phyloP scores from a whole-genome alignment of 164 flowering plant species.

The Nymphaea colorata region DNA sequence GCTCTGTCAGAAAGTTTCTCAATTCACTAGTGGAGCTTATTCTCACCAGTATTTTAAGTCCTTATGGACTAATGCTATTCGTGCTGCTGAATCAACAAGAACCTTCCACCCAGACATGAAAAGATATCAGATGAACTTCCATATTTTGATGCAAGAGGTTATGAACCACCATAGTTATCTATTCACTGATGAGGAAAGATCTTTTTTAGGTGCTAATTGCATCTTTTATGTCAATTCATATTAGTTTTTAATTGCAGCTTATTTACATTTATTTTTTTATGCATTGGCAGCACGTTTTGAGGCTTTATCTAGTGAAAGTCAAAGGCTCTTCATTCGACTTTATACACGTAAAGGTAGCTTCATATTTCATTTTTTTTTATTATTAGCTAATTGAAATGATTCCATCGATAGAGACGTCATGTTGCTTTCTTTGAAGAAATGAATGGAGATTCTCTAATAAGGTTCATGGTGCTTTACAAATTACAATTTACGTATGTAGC shows the following conservation, averaged over 20 bases:
- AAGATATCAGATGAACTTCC: slow-evolving; percentile 69
- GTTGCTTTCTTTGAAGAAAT: no score
- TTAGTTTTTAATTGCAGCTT: background rate
- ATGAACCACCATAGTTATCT: slow-evolving; percentile 40
- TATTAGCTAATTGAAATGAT: no score
- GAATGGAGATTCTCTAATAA: no score
- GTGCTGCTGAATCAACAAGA: slow-evolving; percentile 32
- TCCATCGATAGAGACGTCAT: no score
- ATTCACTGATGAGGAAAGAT: slow-evolving; percentile 50
- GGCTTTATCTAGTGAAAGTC: slow-evolving; percentile 66
- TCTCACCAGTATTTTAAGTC: slow-evolving; percentile 19
- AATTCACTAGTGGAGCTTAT: slow-evolving; percentile 13
- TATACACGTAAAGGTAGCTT: slow-evolving; percentile 74
- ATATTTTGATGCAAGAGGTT: slow-evolving; percentile 53
- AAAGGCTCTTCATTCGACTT: slow-evolving; percentile 78
- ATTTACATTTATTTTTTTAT: background rate
- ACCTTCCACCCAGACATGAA: slow-evolving; percentile 17
- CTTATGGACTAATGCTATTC: slow-evolving; percentile 40
- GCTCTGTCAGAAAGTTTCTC: slow-evolving; percentile 16
- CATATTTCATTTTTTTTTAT: background rate
- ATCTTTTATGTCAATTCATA: background rate
- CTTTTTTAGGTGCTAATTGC: slow-evolving; percentile 40
- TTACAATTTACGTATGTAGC: no score
- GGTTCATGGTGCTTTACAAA: no score
- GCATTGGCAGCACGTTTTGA: slow-evolving; percentile 41